phyloP scores from a whole-genome alignment of 139 green algal genomes.

The Auxenochlorella pyrenoidosa region DNA sequence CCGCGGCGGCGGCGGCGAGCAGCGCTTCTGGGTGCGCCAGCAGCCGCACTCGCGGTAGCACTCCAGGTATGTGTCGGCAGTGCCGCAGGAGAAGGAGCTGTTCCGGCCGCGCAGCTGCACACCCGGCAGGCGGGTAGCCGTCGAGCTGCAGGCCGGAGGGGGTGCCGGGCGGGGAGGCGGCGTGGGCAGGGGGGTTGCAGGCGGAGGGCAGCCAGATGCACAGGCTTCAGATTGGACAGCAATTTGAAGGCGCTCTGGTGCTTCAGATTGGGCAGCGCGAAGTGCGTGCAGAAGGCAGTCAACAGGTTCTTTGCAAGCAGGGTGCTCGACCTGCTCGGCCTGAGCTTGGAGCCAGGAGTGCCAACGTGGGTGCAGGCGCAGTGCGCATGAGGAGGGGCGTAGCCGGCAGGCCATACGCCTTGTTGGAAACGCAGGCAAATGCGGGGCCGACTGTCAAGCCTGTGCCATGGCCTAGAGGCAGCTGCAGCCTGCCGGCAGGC shows the following conservation, averaged over 20 bases:
- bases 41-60: slow-evolving; percentile 19
- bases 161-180: neutral
- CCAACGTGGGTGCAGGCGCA: neutral
- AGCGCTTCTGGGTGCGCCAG: neutral
- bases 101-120: neutral
- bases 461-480: neutral
- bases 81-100: slow-evolving; percentile 2
- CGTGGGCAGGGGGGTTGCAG: neutral
- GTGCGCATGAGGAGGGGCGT: neutral
- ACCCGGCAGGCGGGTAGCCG: neutral
- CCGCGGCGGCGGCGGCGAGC: neutral
- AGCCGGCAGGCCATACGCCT: no score
- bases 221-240: neutral
- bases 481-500: neutral
- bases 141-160: neutral
- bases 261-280: neutral
- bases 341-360: no score
- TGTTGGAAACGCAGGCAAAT: neutral
- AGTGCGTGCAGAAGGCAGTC: neutral
- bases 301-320: neutral
- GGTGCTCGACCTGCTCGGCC: no score
- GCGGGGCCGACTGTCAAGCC: neutral
- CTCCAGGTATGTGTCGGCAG: neutral
- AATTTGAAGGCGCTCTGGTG: neutral
- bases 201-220: neutral